Base-by-base conservation (phyloP, 345 rosid species). In the Salix caprea region DNA sequence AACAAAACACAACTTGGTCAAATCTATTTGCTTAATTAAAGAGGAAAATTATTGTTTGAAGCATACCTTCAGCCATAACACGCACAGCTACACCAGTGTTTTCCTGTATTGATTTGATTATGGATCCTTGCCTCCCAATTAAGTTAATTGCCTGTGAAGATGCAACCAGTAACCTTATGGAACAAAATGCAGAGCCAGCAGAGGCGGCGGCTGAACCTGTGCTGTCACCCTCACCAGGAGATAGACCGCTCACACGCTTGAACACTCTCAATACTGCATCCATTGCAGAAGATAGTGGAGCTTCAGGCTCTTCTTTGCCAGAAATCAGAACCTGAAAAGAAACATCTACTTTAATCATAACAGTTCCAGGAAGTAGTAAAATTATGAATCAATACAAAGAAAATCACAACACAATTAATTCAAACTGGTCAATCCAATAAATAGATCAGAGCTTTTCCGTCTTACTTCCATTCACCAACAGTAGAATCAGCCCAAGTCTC, bases 71-170 rank as follows among this genome's bases (percentile, higher is more conserved):
- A 34, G 94, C 76, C 72, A 96, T 84, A 56, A 93, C 90, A 39
- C 98, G 90, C 62, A 93, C 92, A 46, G 89, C 80, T 65, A 96
- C 96, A 76, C 92, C 90, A 71, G 94, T 83, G 71, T 73, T 86
- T 83, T 96, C 98, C 67, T 93, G 97, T 23, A 96, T 90, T 3
- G 97, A 96, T 72, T 88, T 96, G 65, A 96, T 93, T 40, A 83
- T 73, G 19, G 91, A 92, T 14, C 98, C 99, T 74, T 96, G 98
- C 82, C 92, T 96, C 58, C 99, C 98, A 42, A 96, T 96, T 50
- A 96, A 85, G 84, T 87, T 91, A 10, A 91, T 93, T 2, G 97
- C 99, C 78, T 96, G 99, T 0, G 95, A 83, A 44, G 93, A 89
- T 13, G 98, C 91, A 79, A 91, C 97, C 88, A 96, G 73, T 61